phyloP scores from a whole-genome alignment of 176 grass and related monocot genomes.

The Rhynchospora tenuis region DNA sequence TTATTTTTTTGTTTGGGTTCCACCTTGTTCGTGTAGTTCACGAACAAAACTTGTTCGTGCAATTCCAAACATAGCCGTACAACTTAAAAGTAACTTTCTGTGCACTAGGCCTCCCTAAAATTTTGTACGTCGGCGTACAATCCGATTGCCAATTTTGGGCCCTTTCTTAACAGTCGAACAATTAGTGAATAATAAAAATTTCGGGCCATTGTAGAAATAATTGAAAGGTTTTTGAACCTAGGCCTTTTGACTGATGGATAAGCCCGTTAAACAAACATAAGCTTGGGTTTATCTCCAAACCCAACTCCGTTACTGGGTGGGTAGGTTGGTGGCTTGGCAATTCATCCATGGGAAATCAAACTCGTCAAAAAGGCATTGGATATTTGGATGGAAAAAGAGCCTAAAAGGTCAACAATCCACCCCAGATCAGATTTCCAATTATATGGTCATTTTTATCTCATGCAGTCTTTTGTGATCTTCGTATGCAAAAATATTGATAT shows the following conservation, averaged over 20 bases:
- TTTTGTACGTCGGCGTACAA: no score
- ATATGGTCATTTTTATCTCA: not conserved
- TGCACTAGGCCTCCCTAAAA: no score
- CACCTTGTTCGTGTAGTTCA: no score
- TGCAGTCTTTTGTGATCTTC: not conserved
- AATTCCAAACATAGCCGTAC: no score
- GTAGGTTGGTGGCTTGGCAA: conserved; percentile 4
- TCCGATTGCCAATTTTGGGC: no score
- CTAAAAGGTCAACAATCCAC: not conserved
- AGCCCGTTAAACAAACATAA: not conserved
- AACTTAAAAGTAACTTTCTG: no score
- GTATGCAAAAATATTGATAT: not conserved
- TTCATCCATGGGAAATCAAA: not conserved
- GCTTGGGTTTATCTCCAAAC: not conserved
- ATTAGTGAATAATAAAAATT: not conserved
- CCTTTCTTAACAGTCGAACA: no score
- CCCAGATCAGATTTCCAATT: not conserved
- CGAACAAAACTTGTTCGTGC: no score
- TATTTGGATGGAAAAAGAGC: not conserved
- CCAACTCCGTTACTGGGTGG: not conserved
- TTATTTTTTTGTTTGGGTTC: no score
- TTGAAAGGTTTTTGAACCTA: not conserved
- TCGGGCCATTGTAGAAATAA: not conserved
- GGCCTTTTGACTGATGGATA: not conserved
- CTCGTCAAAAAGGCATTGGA: not conserved